Evolutionary conservation across 495 filamentous ascomycete genomes (phyloP), one percentile per base, ranked within the genome.

Genomic region (Hyaloscypha variabilis): DNA sequence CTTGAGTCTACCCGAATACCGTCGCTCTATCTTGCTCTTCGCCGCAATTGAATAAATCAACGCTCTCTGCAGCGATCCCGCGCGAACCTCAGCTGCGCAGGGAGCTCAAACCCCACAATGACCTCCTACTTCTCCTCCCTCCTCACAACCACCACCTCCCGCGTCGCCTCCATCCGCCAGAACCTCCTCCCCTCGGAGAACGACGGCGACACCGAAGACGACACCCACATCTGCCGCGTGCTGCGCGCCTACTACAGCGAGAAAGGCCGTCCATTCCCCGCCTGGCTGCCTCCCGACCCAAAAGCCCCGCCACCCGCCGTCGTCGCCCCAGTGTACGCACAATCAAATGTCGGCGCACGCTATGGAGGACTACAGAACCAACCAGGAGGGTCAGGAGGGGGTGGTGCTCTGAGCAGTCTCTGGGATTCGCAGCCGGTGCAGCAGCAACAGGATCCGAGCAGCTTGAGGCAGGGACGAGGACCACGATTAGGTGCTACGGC

Each of bases 241-340:
- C 87, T 99, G n/a, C 90, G 95, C 59, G 90, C 87, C 63, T 97
- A 98, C 82, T 99, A 99, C 80, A 86, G 79, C 39, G 95, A 98
- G 73, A 96, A 96, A 71, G 88, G 88, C 67, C 87, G 88, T 19
- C 85, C 90, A 0, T 92, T 92, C 72, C 95, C 95, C 8, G 76
- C 80, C 65, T 99, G 95, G 95, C 90, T 99, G 13, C 93, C 91
- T 28, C 91, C 90, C 17, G 92, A 93, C 69, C 93, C 93, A 5
- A 92, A 91, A 71, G 87, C 85, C 3, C 85, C 83, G 31, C 80
- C 87, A 25, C 82, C 86, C 0, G 73, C 75, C 64, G 78, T 74
- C 55, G 78, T 66, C 73, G 82, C 58, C 78, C 87, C 49, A 79
- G 81, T 73, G 78, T 84, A 67, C 80, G 82, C 68, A 74, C 80